A percentile compares a stretch with the other conserved stretches of the same genome.
phyloP scores from a whole-genome alignment of 2,329 filamentous ascomycete genomes.

The Pseudocercospora eumusae region DNA sequence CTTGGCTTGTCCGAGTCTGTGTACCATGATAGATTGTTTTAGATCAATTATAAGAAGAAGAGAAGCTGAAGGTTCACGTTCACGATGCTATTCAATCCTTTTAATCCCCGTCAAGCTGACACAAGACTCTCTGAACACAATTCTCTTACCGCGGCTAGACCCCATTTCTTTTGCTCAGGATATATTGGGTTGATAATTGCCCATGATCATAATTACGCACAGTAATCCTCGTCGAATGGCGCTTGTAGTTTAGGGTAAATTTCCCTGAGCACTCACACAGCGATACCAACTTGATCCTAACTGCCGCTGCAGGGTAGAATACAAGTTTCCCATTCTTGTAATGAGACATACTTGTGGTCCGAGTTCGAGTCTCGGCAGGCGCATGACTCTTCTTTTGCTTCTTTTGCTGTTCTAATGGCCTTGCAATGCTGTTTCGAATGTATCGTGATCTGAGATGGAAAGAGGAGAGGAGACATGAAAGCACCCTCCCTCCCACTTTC shows the following conservation, averaged over 20 bases:
- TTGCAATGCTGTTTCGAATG: too few relatives aligned
- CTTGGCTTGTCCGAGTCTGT: neutral
- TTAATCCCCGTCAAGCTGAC: too few relatives aligned
- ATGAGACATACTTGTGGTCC: constrained; percentile 12
- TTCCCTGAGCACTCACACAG: neutral
- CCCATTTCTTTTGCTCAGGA: neutral
- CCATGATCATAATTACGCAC: constrained; percentile 3
- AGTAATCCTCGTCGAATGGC: neutral
- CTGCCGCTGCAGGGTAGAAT: constrained; percentile 7
- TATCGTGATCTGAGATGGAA: too few relatives aligned
- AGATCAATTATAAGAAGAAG: neutral
- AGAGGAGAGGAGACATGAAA: too few relatives aligned
- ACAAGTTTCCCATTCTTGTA: constrained; percentile 10
- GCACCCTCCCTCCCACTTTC: too few relatives aligned
- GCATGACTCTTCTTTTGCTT: neutral
- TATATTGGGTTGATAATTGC: neutral
- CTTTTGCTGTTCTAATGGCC: too few relatives aligned
- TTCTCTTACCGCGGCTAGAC: neutral
- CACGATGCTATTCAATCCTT: neutral
- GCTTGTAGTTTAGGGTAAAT: constrained; percentile 11
- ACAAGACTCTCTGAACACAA: neutral
- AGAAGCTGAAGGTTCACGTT: neutral
- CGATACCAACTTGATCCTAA: constrained; percentile 4
- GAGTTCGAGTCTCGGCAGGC: constrained; percentile 11
- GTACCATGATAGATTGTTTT: neutral